Percentiles rank a stretch among this genome's conserved stretches.
Conservation (phyloP, 306 rosid species). For the Prunus davidiana region DNA sequence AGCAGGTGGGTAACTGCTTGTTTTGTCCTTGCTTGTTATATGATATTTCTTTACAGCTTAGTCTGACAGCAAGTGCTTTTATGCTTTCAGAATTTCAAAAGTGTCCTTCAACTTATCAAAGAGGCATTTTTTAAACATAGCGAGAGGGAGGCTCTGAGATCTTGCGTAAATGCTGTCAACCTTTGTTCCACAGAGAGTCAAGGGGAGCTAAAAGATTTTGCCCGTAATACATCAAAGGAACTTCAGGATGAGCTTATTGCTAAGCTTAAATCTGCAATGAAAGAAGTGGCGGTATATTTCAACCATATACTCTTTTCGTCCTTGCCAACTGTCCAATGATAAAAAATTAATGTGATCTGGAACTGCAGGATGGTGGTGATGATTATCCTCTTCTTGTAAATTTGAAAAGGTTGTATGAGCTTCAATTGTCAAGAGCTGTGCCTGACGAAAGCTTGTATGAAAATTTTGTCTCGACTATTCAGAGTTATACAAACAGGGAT, state of each 20-base stretch:
- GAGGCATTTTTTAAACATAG: slow-evolving; percentile 88
- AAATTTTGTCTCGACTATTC: slow-evolving; percentile 64
- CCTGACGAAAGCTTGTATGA: slow-evolving; percentile 57
- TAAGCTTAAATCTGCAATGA: slow-evolving; percentile 75
- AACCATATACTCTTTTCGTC: neutral
- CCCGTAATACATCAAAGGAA: slow-evolving; percentile 72
- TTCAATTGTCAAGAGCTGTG: slow-evolving; percentile 67
- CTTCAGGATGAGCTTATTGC: slow-evolving; percentile 69
- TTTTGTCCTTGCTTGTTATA: slow-evolving; percentile 24
- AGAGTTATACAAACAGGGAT: slow-evolving; percentile 59
- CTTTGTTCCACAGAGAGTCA: slow-evolving; percentile 75
- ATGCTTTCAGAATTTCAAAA: slow-evolving; percentile 70
- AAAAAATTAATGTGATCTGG: slow-evolving; percentile 20
- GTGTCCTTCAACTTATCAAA: slow-evolving; percentile 74
- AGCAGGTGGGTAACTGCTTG: slow-evolving; percentile 53
- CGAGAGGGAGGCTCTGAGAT: slow-evolving; percentile 85
- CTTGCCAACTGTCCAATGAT: neutral
- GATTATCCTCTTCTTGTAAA: slow-evolving; percentile 96
- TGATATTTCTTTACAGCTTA: slow-evolving; percentile 9
- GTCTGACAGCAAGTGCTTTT: slow-evolving; percentile 20
- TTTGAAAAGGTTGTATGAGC: slow-evolving; percentile 87
- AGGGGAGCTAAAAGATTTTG: slow-evolving; percentile 93
- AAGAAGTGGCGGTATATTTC: slow-evolving; percentile 74
- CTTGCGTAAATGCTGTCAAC: slow-evolving; percentile 71
- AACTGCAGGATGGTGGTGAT: slow-evolving; percentile 89